Evolutionary conservation across 2,329 filamentous ascomycete genomes (phyloP).

Genomic region (Aquanectria penicillioides): DNA sequence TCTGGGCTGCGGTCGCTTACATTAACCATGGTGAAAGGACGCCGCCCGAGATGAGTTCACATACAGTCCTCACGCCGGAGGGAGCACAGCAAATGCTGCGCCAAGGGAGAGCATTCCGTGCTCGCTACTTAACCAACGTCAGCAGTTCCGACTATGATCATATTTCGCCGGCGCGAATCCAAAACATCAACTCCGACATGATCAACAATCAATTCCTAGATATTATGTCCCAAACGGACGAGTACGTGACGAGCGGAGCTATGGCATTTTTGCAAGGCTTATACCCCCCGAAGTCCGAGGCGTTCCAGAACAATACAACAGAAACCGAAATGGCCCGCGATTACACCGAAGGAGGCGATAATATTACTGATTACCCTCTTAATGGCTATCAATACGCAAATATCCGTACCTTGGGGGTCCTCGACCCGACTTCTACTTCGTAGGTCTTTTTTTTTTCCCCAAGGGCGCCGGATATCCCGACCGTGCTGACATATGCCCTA

Average conservation of each 20-base stretch:
- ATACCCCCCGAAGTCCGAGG: constrained; percentile 74
- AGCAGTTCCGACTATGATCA: constrained; percentile 40
- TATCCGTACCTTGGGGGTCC: constrained; percentile 62
- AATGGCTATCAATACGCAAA: constrained; percentile 84
- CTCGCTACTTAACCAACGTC: constrained; percentile 56
- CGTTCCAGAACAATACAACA: constrained; percentile 43
- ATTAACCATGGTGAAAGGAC: constrained; percentile 65
- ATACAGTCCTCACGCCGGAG: constrained; percentile 57
- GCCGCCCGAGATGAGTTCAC: constrained; percentile 47
- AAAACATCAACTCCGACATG: constrained; percentile 52
- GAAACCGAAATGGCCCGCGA: constrained; percentile 55
- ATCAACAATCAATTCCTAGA: constrained; percentile 61
- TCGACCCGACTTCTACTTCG: constrained; percentile 58
- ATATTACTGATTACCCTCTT: constrained; percentile 71
- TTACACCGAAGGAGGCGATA: constrained; percentile 46
- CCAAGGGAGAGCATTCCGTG: constrained; percentile 60
- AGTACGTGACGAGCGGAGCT: constrained; percentile 72
- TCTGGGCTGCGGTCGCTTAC: constrained; percentile 62
- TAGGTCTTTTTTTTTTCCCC: constrained; percentile 43
- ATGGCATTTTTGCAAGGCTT: constrained; percentile 84
- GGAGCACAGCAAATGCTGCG: constrained; percentile 63
- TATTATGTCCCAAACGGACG: constrained; percentile 53
- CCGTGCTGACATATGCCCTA: constrained; percentile 27
- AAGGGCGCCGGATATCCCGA: not conserved
- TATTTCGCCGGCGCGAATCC: constrained; percentile 49